phyloP scores from a whole-genome alignment of 139 green algal species.

The Coccomyxa sp. region DNA sequence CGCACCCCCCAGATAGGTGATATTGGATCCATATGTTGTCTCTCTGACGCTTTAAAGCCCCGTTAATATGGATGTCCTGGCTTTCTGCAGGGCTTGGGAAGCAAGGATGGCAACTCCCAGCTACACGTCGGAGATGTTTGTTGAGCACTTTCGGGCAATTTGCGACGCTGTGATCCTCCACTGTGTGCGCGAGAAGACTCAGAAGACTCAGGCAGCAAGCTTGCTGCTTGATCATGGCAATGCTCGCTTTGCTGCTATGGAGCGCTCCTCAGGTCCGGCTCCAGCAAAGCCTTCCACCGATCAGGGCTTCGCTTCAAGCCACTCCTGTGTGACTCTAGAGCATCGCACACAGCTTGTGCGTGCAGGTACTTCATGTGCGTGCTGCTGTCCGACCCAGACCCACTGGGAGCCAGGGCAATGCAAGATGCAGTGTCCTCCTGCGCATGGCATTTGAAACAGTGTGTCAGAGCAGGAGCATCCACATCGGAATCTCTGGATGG shows the following conservation, averaged over 20 bases:
- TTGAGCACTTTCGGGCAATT: neutral
- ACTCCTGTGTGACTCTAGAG: neutral
- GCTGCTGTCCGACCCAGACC: neutral
- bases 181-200: neutral
- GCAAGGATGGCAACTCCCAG: too few species aligned
- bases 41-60: too few species aligned
- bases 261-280: neutral
- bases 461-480: too few species aligned
- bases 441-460: too few species aligned
- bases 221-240: slow-evolving; percentile 29
- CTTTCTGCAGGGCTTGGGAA: too few species aligned
- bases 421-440: neutral
- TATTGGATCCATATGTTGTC: too few species aligned
- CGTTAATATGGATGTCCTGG: too few species aligned
- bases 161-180: neutral
- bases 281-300: neutral
- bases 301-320: neutral
- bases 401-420: neutral
- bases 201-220: slow-evolving; percentile 13
- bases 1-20: too few species aligned
- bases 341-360: neutral
- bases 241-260: neutral
- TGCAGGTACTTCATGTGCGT: neutral
- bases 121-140: too few species aligned
- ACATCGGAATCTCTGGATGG: neutral